These are phyloP conservation scores for Amaranthus cruentus DNA, from an alignment of 148 eudicot species.

Conservation along the genomic window DNA sequence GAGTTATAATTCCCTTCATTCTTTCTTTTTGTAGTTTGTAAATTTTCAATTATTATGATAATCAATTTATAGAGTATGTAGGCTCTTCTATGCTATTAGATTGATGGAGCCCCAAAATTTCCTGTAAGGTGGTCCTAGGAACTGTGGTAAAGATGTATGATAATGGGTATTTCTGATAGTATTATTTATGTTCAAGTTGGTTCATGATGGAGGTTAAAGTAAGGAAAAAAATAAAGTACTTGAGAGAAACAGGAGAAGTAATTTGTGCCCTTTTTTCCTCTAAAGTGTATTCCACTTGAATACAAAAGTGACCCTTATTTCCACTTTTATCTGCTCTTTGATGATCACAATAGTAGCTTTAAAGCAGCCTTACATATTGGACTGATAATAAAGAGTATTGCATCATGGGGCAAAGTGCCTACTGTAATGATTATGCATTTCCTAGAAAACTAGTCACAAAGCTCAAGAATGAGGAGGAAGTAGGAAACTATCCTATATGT, in stretches of 20 bases:
- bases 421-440: slow-evolving; percentile 16
- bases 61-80: too few relatives aligned
- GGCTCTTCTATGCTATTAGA: too few relatives aligned
- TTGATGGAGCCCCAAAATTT: too few relatives aligned
- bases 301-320: slow-evolving; percentile 13
- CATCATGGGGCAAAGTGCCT: slow-evolving; percentile 16
- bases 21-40: too few relatives aligned
- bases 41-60: too few relatives aligned
- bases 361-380: slow-evolving; percentile 29
- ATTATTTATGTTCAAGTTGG: not conserved
- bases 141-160: too few relatives aligned
- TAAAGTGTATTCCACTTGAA: slow-evolving; percentile 18
- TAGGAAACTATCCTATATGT: not conserved
- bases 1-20: too few relatives aligned
- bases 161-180: too few relatives aligned
- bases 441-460: not conserved
- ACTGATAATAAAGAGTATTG: not conserved
- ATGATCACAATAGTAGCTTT: slow-evolving; percentile 22
- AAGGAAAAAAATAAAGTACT: slow-evolving; percentile 6
- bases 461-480: not conserved
- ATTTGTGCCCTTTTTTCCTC: slow-evolving; percentile 9
- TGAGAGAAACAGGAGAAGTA: slow-evolving; percentile 18
- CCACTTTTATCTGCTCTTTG: slow-evolving; percentile 22
- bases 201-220: not conserved
- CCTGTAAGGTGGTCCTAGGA: too few relatives aligned